Evolutionary conservation across 345 rosid species (phyloP), one percentile per base, ranked within the genome.

Genomic region (Xanthoceras sorbifolium): DNA sequence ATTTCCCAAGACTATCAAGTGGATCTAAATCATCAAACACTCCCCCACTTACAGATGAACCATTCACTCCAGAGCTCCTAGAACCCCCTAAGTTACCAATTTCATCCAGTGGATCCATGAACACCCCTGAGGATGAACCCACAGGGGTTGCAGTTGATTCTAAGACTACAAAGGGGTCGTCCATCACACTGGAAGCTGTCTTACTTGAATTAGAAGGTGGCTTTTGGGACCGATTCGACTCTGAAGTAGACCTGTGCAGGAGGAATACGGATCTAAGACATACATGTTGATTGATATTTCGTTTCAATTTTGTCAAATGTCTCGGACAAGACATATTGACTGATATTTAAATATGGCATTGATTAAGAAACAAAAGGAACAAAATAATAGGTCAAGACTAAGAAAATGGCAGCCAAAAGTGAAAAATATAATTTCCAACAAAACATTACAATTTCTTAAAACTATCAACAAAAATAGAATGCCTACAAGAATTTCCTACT

Each of bases 11-110:
- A 82, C 74, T 80, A 55, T 87, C 89, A 61, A 92, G 84, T 15
- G 98, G 83, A 75, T 91, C 97, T 74, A 85, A 40, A 81, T 90
- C 97, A 84, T 84, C 93, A 82, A 83, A 90, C 22, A 77, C 74
- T 72, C 87, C 92, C 76, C 81, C 85, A 28, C 64, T 77, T 11
- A 65, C 80, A 54, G 86, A 79, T 67, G 91, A 75, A 72, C 74
- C 77, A 36, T 87, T 85, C 72, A 77, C 68, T 73, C 80, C 85
- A 73, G 78, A 77, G 73, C 78, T 91, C 73, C 88, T 78, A 31
- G 84, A 76, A 73, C 77, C 79, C 76, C 82, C 73, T n/a, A 82
- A 74, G 73, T 79, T 83, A 79, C 83, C 77, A 80, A 87, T 81
- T 69, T 87, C 89, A 57, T 87, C 90, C 73, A 81, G 82, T 12